Evolutionary conservation across 805 yeast species (phyloP).

Genomic region (Lachancea meyersii): DNA sequence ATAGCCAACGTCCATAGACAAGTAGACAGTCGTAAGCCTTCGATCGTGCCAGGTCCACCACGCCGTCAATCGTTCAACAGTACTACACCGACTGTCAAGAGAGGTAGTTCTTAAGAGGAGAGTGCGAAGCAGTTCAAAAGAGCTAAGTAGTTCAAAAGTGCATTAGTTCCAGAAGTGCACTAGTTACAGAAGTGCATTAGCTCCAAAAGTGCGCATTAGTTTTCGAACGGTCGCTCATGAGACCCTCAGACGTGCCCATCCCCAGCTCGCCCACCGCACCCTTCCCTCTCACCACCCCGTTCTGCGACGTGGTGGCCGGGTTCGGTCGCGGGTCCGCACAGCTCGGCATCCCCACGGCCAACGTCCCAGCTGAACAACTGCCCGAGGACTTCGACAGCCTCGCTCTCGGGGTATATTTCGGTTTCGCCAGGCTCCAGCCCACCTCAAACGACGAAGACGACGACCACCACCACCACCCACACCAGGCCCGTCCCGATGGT

Average conservation of each 20-base stretch:
- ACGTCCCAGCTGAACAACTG: constrained; percentile 56
- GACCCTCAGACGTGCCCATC: constrained; percentile 26
- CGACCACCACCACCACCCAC: constrained; percentile 9
- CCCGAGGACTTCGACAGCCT: constrained; percentile 37
- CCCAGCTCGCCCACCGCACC: constrained; percentile 41
- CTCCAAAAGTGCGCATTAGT: too few species aligned
- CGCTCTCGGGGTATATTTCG: constrained; percentile 85
- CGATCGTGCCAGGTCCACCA: too few species aligned
- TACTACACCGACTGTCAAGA: too few species aligned
- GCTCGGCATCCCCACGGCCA: constrained; percentile 93
- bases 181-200: too few species aligned
- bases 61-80: too few species aligned
- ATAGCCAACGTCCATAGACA: too few species aligned
- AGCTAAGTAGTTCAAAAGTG: too few species aligned
- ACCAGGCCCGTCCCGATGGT: constrained; percentile 37
- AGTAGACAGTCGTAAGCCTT: too few species aligned
- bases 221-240: background rate
- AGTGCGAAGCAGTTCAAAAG: too few species aligned
- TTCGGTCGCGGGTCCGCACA: constrained; percentile 95
- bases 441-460: constrained; percentile 5
- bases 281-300: constrained; percentile 43
- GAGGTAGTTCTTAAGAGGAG: too few species aligned
- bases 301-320: constrained; percentile 60
- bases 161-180: too few species aligned
- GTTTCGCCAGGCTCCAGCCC: constrained; percentile 48